These are phyloP conservation scores for Kodamaea fukazawae DNA, from an alignment of 805 yeast species.

Conservation along the genomic window DNA sequence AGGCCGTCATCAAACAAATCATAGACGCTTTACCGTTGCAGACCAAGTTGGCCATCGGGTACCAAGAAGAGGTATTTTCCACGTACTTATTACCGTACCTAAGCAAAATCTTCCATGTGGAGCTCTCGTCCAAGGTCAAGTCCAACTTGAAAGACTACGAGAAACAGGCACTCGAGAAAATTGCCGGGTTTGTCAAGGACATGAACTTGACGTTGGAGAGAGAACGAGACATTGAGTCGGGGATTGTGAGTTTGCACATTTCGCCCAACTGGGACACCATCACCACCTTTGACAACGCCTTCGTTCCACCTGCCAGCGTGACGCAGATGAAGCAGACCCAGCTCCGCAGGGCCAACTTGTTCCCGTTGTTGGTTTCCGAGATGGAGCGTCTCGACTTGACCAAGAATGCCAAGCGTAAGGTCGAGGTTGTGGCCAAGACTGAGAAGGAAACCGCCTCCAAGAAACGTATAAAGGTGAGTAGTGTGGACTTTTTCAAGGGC, in stretches of 20 bases:
- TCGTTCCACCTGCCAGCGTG: slow-evolving; percentile 15
- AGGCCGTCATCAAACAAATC: slow-evolving; percentile 30
- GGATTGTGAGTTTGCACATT: slow-evolving; percentile 23
- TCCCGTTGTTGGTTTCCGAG: slow-evolving; percentile 37
- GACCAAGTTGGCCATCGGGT: slow-evolving; percentile 28
- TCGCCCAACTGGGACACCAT: slow-evolving; percentile 38
- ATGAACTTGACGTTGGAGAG: slow-evolving; percentile 41
- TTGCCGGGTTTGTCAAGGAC: slow-evolving; percentile 37
- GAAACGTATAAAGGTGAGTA: slow-evolving; percentile 27
- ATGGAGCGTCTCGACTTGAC: slow-evolving; percentile 21
- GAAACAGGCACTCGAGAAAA: slow-evolving; percentile 29
- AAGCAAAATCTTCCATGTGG: slow-evolving; percentile 31
- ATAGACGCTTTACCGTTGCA: slow-evolving; percentile 27
- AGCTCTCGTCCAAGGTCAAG: slow-evolving; percentile 21
- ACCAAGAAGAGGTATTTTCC: slow-evolving; percentile 23
- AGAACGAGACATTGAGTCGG: slow-evolving; percentile 33
- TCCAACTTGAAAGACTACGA: slow-evolving; percentile 28
- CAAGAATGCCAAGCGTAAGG: slow-evolving; percentile 16
- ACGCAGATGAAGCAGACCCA: slow-evolving; percentile 20
- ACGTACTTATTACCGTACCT: slow-evolving; percentile 35
- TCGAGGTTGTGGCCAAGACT: slow-evolving; percentile 23
- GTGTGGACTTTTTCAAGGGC: slow-evolving; percentile 39
- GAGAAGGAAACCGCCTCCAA: slow-evolving; percentile 13
- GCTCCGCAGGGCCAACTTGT: slow-evolving; percentile 29
- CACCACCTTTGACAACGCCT: slow-evolving; percentile 21